Conservation (phyloP, 2,329 filamentous ascomycete species). For the Chrysoporthe austroafricana region DNA sequence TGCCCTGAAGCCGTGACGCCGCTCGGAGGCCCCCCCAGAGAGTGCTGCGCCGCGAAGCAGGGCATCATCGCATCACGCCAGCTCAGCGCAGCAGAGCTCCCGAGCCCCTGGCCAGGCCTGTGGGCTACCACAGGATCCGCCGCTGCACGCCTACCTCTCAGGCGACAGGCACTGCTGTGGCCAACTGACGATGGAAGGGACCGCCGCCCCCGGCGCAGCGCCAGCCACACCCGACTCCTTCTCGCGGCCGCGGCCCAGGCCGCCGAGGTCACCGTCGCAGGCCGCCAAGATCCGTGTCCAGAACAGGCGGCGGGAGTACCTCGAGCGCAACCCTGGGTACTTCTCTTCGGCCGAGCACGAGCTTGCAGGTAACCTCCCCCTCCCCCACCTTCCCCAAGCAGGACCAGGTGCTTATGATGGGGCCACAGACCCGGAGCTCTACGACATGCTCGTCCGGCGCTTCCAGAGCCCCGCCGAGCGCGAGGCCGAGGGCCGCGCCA, state of each 20-base stretch:
- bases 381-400: conserved; percentile 15
- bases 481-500: conserved; percentile 70
- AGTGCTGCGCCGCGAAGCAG: no score
- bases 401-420: not conserved
- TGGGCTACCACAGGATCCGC: no score
- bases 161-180: no score
- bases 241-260: conserved; percentile 49
- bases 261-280: conserved; percentile 46
- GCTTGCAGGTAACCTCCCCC: conserved; percentile 48
- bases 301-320: conserved; percentile 78
- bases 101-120: no score
- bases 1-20: no score
- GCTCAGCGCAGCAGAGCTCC: no score
- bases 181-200: not conserved
- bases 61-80: no score
- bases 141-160: no score
- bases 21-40: no score
- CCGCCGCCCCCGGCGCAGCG: not conserved
- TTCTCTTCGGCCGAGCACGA: conserved; percentile 62
- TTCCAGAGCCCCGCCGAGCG: conserved; percentile 77
- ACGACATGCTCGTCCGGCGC: conserved; percentile 77
- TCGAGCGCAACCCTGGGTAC: conserved; percentile 74
- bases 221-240: conserved; percentile 30
- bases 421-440: conserved; percentile 71
- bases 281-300: conserved; percentile 60